Conservation (phyloP, 1,139 yeast species). For the Entelexis paramagnoliae region DNA sequence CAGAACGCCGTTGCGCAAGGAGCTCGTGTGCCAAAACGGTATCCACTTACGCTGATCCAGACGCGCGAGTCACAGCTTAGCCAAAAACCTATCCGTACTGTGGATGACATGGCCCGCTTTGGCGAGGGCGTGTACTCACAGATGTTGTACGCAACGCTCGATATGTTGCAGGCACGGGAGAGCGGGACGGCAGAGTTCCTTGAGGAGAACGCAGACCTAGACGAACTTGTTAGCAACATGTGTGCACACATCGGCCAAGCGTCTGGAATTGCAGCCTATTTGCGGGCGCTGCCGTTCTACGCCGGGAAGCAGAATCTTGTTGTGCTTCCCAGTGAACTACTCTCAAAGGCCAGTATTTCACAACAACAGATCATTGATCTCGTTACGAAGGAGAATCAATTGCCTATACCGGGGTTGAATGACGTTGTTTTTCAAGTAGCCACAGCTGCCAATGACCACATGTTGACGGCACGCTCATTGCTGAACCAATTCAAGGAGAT, state of each 20-base stretch:
- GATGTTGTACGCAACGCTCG: conserved; percentile 57
- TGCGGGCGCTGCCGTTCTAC: conserved; percentile 53
- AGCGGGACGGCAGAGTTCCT: conserved; percentile 47
- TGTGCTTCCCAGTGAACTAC: conserved; percentile 50
- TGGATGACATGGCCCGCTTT: conserved; percentile 56
- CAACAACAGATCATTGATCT: conserved; percentile 46
- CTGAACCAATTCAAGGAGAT: conserved; percentile 35
- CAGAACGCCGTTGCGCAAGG: conserved; percentile 30
- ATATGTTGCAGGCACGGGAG: conserved; percentile 50
- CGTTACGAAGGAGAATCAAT: conserved; percentile 30
- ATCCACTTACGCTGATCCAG: conserved; percentile 51
- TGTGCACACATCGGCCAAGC: conserved; percentile 82
- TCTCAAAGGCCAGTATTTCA: conserved; percentile 46
- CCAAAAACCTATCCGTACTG: conserved; percentile 41
- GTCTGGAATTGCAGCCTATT: conserved; percentile 52
- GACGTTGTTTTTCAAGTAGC: conserved; percentile 61
- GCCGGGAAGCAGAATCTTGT: conserved; percentile 42
- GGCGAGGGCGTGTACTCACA: conserved; percentile 80
- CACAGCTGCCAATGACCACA: conserved; percentile 68
- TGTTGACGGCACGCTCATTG: conserved; percentile 55
- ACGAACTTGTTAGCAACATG: conserved; percentile 42
- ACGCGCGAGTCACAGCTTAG: conserved; percentile 45
- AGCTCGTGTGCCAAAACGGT: conserved; percentile 43
- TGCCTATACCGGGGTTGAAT: conserved; percentile 31
- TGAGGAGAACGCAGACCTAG: conserved; percentile 38